Base-by-base conservation (phyloP, 2,329 filamentous ascomycete genomes). In the Alternaria sp. region DNA sequence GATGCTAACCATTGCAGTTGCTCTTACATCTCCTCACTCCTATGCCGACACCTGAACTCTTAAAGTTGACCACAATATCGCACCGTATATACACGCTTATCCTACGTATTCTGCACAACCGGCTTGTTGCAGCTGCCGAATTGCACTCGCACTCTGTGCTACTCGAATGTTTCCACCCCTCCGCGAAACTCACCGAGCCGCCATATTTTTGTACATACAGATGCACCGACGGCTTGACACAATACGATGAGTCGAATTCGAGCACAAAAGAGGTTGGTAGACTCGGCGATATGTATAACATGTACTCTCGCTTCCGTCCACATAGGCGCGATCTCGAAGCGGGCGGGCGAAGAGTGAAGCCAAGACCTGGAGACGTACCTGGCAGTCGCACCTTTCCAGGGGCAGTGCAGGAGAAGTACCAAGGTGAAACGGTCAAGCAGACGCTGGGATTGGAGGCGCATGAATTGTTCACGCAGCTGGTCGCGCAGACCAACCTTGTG, bases 161-260 rank as follows among this genome's bases (percentile, higher is more conserved):
- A 38, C 86, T 96, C 43, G 91, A 94, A 80, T 92, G 90, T 75
- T 94, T 91, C 72, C 91, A 91, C 65, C 92, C 92, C 0, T 87
- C 84, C 64, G 88, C 85, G 25, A 90, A 89, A 76, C 82, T 90
- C 51, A 89, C 85, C 5, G 89, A 90, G 20, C 90, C 91, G 0
- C 89, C 88, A 56, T 83, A 93, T 12, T 85, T 86, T 73, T 94
- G 92, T 78, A 83, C 87, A 45, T 90, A 90, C 64, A 81, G 89
- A 11, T 87, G 86, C 30, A 92, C 89, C 2, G 82, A 88, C 65
- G 85, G 85, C 3, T 79, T 92, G n/a, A 80, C 82, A 54, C 75
- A 44, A 67, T 81, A 58, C 73, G 81, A 64, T 76, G 80, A 54
- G 75, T 76, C 60, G 20, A 79, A 74, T 14, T 73, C 69, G 18